Percentiles rank a stretch among this genome's conserved stretches.
Evolutionary conservation across 768 basidiomycete species (phyloP).

Genomic region (Galerina sulciceps): DNA sequence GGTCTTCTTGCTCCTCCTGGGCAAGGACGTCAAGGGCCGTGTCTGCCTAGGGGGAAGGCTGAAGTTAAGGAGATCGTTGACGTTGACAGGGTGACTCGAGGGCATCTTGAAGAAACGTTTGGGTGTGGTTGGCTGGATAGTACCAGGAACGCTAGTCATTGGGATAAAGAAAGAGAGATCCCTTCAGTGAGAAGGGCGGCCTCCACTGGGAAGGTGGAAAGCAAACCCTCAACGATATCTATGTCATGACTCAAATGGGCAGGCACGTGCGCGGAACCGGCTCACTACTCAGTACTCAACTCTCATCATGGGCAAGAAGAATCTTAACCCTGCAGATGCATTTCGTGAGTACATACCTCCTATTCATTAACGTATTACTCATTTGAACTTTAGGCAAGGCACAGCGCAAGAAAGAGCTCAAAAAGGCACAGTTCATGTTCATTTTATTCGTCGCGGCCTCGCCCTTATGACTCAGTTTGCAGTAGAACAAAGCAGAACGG

Average conservation of each 20-base stretch:
- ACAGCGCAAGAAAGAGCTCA: constrained; percentile 91
- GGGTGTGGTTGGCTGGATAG: constrained; percentile 42
- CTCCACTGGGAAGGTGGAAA: constrained; percentile 34
- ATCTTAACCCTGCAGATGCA: constrained; percentile 92
- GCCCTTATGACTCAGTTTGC: constrained; percentile 30
- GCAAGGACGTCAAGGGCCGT: constrained; percentile 57
- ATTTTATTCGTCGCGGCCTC: background rate
- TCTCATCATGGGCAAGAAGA: constrained; percentile 75
- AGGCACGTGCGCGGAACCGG: constrained; percentile 37
- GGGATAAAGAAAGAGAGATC: constrained; percentile 29
- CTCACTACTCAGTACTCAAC: constrained; percentile 1
- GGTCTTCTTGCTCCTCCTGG: constrained; percentile 77
- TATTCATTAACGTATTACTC: background rate
- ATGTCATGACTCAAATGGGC: constrained; percentile 43
- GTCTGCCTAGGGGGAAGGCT: constrained; percentile 86
- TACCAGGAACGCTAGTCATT: constrained; percentile 41
- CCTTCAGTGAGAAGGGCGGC: constrained; percentile 53
- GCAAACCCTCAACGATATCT: constrained; percentile 11
- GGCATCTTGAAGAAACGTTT: constrained; percentile 74
- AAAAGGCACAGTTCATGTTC: constrained; percentile 64
- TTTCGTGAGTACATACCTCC: constrained; percentile 63
- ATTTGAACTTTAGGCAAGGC: constrained; percentile 71
- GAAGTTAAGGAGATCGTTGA: constrained; percentile 94
- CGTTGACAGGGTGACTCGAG: constrained; percentile 57
- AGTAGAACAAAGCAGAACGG: constrained; percentile 91